phyloP scores from a whole-genome alignment of 1,284 basidiomycete species.

The Entoloma clypeatum region DNA sequence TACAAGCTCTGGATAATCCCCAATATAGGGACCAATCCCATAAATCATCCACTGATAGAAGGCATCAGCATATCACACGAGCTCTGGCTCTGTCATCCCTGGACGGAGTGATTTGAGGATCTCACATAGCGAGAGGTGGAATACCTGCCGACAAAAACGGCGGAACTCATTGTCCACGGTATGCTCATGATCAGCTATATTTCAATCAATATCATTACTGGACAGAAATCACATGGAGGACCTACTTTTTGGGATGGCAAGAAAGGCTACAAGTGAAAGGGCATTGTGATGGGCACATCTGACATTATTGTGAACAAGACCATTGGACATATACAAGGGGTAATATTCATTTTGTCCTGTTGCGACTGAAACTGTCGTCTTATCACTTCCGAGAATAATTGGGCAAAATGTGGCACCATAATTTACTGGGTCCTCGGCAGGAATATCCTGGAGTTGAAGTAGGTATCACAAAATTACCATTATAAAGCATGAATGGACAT shows the following conservation, averaged over 20 bases:
- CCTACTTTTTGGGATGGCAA: conserved; percentile 26
- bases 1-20: conserved; percentile 28
- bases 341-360: conserved; percentile 17
- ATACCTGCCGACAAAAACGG: too few species aligned
- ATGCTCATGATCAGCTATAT: too few species aligned
- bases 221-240: too few species aligned
- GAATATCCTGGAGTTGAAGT: background rate
- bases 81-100: background rate
- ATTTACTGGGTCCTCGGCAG: background rate
- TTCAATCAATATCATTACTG: too few species aligned
- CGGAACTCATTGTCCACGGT: too few species aligned
- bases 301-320: conserved; percentile 24
- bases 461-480: background rate
- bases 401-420: conserved; percentile 1
- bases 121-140: too few species aligned
- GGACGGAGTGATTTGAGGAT: too few species aligned
- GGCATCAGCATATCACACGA: conserved; percentile 17
- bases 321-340: conserved; percentile 22
- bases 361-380: conserved; percentile 27
- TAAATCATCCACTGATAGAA: conserved; percentile 24
- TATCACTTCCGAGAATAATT: conserved; percentile 18
- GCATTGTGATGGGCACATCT: conserved; percentile 19
- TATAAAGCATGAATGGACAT: background rate
- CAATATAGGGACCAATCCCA: conserved; percentile 27
- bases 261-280: conserved; percentile 21